Percentiles rank a stretch among this genome's conserved stretches.
Conservation (phyloP, 2,329 filamentous ascomycete genomes). For the Aspergillus sergii region DNA sequence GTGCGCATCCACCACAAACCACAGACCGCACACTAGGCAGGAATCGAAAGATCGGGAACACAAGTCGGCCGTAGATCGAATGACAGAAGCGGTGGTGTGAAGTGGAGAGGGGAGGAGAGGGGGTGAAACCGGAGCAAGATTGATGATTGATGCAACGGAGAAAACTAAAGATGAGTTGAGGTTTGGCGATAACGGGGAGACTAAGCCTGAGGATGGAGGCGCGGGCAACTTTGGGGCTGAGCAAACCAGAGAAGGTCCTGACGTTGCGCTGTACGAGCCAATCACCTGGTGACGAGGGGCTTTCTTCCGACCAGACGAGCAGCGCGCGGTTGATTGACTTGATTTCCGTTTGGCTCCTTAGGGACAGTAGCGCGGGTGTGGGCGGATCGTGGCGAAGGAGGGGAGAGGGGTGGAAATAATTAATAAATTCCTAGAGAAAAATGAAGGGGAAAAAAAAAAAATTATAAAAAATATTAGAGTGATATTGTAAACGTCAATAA, state of each 20-base stretch:
- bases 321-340: constrained; percentile 3
- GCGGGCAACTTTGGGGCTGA: constrained; percentile 11
- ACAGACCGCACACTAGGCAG: constrained; percentile 17
- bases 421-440: not conserved
- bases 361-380: not conserved
- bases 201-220: constrained; percentile 6
- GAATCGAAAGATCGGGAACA: constrained; percentile 11
- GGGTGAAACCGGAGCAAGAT: constrained; percentile 4
- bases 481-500: not conserved
- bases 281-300: constrained; percentile 21
- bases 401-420: not conserved
- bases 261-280: constrained; percentile 21
- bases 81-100: constrained; percentile 2
- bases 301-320: constrained; percentile 14
- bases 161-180: constrained; percentile 13
- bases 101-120: constrained; percentile 6
- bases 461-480: not conserved
- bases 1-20: constrained; percentile 38
- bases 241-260: constrained; percentile 13
- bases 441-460: not conserved
- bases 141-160: constrained; percentile 9
- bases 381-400: constrained; percentile 13
- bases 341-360: not conserved
- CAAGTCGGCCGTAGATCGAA: constrained; percentile 12
- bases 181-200: constrained; percentile 17